Base-by-base conservation (phyloP, 306 rosid genomes). In the Trifolium repens region DNA sequence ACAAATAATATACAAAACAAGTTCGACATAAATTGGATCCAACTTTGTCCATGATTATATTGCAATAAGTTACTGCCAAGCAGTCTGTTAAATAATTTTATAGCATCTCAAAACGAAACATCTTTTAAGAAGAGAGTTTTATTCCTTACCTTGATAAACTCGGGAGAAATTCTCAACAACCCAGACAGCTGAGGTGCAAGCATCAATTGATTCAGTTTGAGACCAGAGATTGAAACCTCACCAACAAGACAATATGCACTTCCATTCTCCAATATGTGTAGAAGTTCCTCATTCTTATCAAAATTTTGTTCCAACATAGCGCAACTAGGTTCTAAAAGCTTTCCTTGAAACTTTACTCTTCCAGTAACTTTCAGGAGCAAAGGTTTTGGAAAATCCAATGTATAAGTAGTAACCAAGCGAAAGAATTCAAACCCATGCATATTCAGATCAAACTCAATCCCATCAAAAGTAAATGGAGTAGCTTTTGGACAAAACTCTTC, bases 111-210 rank as follows among this genome's bases (percentile, higher is more conserved):
- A 59, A 59, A 26, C 10, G n/a, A 11, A 43, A 76, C 26, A 22
- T 3, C 11, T 26, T 44, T 71, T 54, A 16, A 67, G 72, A 63
- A 54, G 69, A 60, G 71, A 63, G 17, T 61, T 39, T 62, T 55
- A 57, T 73, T 71, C 71, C 46, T 72, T 78, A 91, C 98, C 96
- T 94, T 91, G 88, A 94, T 79, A 79, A 52, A 53, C 74, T 87
- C 84, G 0, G 80, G 83, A 71, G 97, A 88, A 79, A 90, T 67
- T 76, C 88, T 90, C 83, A 94, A 80, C 47, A 66, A 67, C 58
- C 98, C 98, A 62, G 87, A 87, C 76, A 91, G 72, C 72, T 91
- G 92, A 84, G 97, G 96, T 19, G 94, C 97, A 81, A 94, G 90
- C 90, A 87, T 85, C 83, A 94, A 81, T 78, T 94, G 98, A 79